phyloP scores from a whole-genome alignment of 2,329 filamentous ascomycete species.

The Penicillium brasilianum region DNA sequence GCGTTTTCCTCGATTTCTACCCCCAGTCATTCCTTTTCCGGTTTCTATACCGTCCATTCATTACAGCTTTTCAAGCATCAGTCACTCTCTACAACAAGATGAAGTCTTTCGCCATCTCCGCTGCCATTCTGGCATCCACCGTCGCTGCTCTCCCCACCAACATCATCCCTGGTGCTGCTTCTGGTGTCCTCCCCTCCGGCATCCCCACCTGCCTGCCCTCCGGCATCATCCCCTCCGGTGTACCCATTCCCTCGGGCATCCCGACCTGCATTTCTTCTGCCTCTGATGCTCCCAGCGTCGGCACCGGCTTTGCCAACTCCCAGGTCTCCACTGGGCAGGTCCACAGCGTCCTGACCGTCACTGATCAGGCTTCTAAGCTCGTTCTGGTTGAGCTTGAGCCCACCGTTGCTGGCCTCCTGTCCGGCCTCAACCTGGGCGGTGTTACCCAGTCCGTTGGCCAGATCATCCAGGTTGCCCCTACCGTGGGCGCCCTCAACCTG shows the following conservation, averaged over 20 bases:
- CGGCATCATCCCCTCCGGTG: constrained; percentile 20
- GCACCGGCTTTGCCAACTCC: constrained; percentile 1
- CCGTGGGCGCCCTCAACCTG: constrained; percentile 27
- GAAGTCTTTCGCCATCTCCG: constrained; percentile 29
- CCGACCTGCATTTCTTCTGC: constrained; percentile 4
- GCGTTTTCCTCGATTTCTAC: constrained; percentile 19
- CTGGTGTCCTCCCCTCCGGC: constrained; percentile 20
- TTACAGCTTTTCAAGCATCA: constrained; percentile 25
- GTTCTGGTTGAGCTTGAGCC: constrained; percentile 31
- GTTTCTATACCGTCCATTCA: constrained; percentile 30
- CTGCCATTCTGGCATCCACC: constrained; percentile 29
- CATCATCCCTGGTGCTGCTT: constrained; percentile 17
- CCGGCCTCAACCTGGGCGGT: constrained; percentile 21
- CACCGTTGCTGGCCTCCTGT: constrained; percentile 24
- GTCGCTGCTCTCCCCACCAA: constrained; percentile 27
- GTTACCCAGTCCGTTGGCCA: constrained; percentile 24
- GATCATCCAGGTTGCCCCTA: constrained; percentile 25
- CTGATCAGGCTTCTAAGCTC: constrained; percentile 22
- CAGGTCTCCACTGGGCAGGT: constrained; percentile 12
- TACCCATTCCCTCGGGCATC: not conserved
- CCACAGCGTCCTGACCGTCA: constrained; percentile 24
- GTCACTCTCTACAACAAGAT: constrained; percentile 27
- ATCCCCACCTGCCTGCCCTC: constrained; percentile 15
- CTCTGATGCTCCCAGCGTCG: not conserved
- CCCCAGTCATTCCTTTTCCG: constrained; percentile 26